Base-by-base conservation (phyloP, 257 asterid genomes). In the Lithospermum erythrorhizon region DNA sequence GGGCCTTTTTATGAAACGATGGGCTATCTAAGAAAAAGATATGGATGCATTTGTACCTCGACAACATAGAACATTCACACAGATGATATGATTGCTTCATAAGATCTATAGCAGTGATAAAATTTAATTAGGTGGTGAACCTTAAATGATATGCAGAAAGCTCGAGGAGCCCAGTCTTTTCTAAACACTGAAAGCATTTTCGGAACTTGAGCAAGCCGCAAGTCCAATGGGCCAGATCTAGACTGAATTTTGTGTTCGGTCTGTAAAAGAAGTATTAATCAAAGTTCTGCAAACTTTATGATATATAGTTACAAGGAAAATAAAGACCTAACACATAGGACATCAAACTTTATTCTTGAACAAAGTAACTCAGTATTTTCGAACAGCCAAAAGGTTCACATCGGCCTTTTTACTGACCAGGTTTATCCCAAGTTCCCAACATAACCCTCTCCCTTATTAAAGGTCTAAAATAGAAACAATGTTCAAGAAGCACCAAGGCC, bases 121-220 rank as follows among this genome's bases (percentile, higher is more conserved):
- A 37, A 21, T 21, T n/a, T 11, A 20, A 9, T 15, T 61, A 20
- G 27, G 24, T 54, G 61, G 14, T 61, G 68, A 29, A 86, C 98
- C 95, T 93, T 93, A 56, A 93, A 93, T 17, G 98, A 93, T 71
- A 89, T 83, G 77, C 98, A 93, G 65, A 89, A 93, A 68, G 98
- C 87, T 55, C 9, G 62, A 11, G 98, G 97, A 11, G 96, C 96
- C 99, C 99, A 93, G 29, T 83, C 91, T 68, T 65, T 86, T 73
- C 97, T 73, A 61, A 89, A 80, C 72, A 84, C 85, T 13, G 84
- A 80, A 66, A 93, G 89, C 99, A 93, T 93, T 79, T 93, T 93
- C 2, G 95, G 97, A 51, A 74, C 97, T 74, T 89, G 96, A 72
- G 79, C 95, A 14, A 89, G 96, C 18, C 94, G 83, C 82, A 89